A percentile compares a stretch with the other conserved stretches of the same genome.
phyloP scores from a whole-genome alignment of 257 asterid genomes.

The Marsdenia floribunda region DNA sequence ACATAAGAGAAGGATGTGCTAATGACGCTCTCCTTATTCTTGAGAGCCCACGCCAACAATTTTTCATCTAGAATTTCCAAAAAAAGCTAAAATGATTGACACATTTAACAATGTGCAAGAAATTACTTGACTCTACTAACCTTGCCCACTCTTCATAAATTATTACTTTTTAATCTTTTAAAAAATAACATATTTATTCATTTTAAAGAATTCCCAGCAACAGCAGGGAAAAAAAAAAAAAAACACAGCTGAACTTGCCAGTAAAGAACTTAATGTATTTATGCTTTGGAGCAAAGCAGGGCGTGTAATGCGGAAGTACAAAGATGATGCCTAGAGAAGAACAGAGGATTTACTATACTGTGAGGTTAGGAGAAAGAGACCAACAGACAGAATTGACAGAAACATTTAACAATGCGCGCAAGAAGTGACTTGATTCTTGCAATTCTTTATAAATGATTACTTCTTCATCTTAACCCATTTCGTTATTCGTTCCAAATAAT shows the following conservation, averaged over 20 bases:
- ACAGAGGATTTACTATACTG: no score
- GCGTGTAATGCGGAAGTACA: no score
- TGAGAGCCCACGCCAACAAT: not conserved
- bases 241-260: no score
- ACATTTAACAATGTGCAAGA: not conserved
- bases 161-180: not conserved
- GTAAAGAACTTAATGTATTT: no score
- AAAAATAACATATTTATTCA: not conserved
- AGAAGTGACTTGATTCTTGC: not conserved
- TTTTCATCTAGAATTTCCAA: not conserved
- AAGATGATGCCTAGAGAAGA: no score
- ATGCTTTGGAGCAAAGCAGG: no score
- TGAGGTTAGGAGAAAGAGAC: no score
- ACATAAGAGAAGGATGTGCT: not conserved
- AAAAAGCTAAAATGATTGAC: not conserved
- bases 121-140: not conserved
- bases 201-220: conserved; percentile 1
- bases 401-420: not conserved
- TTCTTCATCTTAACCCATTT: no score
- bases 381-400: not conserved
- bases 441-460: not conserved
- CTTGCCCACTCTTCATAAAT: not conserved
- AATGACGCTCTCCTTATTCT: not conserved
- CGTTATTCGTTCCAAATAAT: no score
- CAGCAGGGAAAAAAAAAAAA: no score